Percentiles rank a stretch among this genome's conserved stretches.
phyloP scores from a whole-genome alignment of 1,284 basidiomycete genomes.

The Ganoderma sinense region DNA sequence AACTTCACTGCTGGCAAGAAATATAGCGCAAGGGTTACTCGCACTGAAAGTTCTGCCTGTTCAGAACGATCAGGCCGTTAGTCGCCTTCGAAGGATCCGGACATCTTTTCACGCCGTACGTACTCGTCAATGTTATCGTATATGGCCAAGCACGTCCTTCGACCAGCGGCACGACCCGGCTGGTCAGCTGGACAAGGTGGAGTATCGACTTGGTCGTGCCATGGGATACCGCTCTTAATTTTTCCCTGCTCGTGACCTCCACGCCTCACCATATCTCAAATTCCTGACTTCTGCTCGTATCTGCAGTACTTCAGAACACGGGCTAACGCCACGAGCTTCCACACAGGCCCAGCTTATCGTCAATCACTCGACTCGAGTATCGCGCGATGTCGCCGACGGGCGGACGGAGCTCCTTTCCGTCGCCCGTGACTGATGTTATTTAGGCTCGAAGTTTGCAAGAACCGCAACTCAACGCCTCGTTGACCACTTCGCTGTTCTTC shows the following conservation, averaged over 20 bases:
- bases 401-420: conserved; percentile 1
- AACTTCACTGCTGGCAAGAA: no score
- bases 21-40: no score
- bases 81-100: no score
- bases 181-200: background rate
- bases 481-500: background rate
- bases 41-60: no score
- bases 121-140: no score
- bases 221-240: background rate
- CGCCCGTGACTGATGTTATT: background rate
- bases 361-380: background rate
- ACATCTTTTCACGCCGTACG: no score
- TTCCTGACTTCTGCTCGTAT: background rate
- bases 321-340: background rate
- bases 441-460: background rate
- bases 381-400: background rate
- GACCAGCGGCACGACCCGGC: no score
- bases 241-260: background rate
- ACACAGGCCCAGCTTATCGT: background rate
- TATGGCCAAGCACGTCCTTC: no score
- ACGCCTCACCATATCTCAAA: background rate
- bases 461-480: background rate
- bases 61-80: no score
- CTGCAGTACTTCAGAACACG: background rate
- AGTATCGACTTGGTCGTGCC: no score